Conservation (phyloP, 75 land plant species). For the Pinus albicaulis region DNA sequence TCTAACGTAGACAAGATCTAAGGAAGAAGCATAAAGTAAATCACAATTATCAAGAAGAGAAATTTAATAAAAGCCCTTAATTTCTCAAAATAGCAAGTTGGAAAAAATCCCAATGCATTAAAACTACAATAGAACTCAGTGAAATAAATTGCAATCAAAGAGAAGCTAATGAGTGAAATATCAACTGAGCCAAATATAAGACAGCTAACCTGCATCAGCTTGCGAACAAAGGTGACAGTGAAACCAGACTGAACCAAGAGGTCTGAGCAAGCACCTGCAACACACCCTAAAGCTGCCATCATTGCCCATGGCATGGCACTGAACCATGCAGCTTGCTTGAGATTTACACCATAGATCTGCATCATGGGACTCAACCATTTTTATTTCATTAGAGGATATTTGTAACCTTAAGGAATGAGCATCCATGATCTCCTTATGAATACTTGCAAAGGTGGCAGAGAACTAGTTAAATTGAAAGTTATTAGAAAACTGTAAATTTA, state of each 20-base stretch:
- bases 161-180: not conserved
- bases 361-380: conserved; percentile 3
- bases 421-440: no score
- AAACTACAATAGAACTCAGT: not conserved
- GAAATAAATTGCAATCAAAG: not conserved
- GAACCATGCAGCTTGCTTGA: conserved; percentile 96
- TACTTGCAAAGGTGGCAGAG: not conserved
- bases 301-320: conserved; percentile 97
- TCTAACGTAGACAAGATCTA: no score
- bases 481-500: not conserved
- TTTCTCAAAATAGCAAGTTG: no score
- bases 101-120: not conserved
- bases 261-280: conserved; percentile 83
- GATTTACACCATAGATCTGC: conserved; percentile 84
- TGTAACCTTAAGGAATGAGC: not conserved
- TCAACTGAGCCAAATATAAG: not conserved
- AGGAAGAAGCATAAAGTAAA: no score
- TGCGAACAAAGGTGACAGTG: conserved; percentile 70
- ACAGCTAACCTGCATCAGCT: conserved; percentile 85
- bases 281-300: conserved; percentile 85
- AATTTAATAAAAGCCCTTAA: no score
- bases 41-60: no score
- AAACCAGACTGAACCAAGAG: conserved; percentile 51
- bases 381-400: conserved; percentile 9
- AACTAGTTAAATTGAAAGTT: not conserved